Base-by-base conservation (phyloP, 129 eudicot species). In the Cynara cardunculus region DNA sequence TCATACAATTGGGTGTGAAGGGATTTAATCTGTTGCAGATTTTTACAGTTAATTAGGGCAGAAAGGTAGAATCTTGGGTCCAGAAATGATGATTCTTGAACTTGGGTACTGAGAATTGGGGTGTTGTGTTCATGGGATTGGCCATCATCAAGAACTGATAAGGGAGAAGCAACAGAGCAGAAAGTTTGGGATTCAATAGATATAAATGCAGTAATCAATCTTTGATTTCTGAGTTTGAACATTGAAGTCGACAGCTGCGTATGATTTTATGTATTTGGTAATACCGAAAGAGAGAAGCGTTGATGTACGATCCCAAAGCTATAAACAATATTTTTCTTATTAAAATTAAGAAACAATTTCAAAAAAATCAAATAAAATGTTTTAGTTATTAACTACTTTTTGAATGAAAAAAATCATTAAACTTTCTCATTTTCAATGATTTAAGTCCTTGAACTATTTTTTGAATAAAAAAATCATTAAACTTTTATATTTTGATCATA, bases 31-130 rank as follows among this genome's bases (percentile, higher is more conserved):
- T 87, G 91, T 32, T 71, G 56, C 27, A 83, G 59, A 80, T 75
- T 79, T 76, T 81, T 83, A 65, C 93, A 84, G 84, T 84, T 83
- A 12, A 68, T 75, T 28, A 88, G 74, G 72, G 80, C 71, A 53
- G 89, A 87, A 49, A 91, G 68, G 76, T 73, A 78, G 83, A 83
- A 79, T 53, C 39, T 83, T 49, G 88, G 90, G 72, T 83, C 92
- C 22, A 72, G 14, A 56, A 16, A 72, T 9, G 73, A 31, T 19
- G 86, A 32, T 77, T 70, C 21, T 82, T 78, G 86, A 71, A 80
- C 49, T 22, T 80, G 79, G 77, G 77, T 14, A 69, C 16, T 53
- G 73, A 6, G 82, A 67, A 53, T 74, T 27, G 86, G 30, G 69
- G 70, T 37, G 69, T 76, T 79, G 14, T 78, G 88, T 0, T 71